These are phyloP conservation scores for Ettlia oleoabundans DNA, from an alignment of 139 green algal genomes.

Conservation along the genomic window DNA sequence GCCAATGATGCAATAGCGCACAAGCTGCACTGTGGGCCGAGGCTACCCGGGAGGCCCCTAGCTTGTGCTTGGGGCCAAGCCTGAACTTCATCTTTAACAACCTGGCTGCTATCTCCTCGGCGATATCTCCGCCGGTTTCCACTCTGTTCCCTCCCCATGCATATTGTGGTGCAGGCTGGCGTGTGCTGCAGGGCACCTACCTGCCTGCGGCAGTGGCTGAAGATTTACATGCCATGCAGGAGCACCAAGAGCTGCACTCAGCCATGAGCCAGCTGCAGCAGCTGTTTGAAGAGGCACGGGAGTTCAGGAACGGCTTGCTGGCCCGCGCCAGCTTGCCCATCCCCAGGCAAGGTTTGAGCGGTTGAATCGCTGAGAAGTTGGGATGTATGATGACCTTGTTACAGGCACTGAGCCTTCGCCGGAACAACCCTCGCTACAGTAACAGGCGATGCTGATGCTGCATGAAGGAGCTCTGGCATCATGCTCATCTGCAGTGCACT, in stretches of 20 bases:
- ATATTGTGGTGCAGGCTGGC: conserved; percentile 18
- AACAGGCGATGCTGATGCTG: no score
- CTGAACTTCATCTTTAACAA: background rate
- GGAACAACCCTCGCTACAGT: no score
- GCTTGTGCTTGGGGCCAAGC: no score
- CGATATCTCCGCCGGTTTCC: no score
- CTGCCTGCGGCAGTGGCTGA: conserved; percentile 14
- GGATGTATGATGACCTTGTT: no score
- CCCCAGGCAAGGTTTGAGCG: conserved; percentile 1
- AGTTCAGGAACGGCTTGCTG: background rate
- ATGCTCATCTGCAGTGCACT: no score
- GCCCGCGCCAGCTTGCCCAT: background rate
- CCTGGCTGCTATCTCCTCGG: background rate
- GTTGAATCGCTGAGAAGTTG: no score
- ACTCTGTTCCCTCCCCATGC: no score
- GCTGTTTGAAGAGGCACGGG: background rate
- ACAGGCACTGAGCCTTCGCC: no score
- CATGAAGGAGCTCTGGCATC: no score
- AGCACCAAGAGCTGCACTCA: background rate
- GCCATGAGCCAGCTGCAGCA: background rate
- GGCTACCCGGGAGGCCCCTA: no score
- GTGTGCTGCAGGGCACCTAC: conserved; percentile 31
- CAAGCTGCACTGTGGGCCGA: no score
- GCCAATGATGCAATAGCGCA: background rate
- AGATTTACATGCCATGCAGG: conserved; percentile 24